phyloP scores from a whole-genome alignment of 441 rosid species.

The Rhodomyrtus psidioides region DNA sequence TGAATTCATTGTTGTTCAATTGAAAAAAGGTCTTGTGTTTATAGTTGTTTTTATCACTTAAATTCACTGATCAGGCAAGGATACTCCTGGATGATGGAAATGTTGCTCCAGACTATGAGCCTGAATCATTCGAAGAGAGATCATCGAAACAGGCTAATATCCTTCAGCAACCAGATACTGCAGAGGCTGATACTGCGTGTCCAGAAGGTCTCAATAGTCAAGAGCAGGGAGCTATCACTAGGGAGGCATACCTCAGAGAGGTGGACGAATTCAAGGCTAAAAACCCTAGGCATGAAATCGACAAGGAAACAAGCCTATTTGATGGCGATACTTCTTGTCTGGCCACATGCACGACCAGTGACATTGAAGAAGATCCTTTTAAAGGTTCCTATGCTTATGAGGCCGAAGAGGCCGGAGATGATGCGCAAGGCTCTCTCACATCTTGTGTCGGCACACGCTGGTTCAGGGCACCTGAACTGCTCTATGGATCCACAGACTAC shows the following conservation, averaged over 20 bases:
- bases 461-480: constrained; percentile 92
- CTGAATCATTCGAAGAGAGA: constrained; percentile 18
- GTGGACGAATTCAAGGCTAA: constrained; percentile 46
- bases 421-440: constrained; percentile 48
- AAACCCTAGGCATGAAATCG: constrained; percentile 35
- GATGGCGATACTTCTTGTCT: constrained; percentile 76
- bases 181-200: constrained; percentile 23
- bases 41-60: not conserved
- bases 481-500: constrained; percentile 73
- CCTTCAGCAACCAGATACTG: constrained; percentile 19
- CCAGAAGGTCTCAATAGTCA: constrained; percentile 18
- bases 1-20: not conserved
- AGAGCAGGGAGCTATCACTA: constrained; percentile 19
- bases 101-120: constrained; percentile 30
- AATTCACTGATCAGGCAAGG: constrained; percentile 58
- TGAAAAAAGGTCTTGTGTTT: not conserved
- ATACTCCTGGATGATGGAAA: constrained; percentile 59
- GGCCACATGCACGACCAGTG: constrained; percentile 76
- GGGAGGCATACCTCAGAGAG: constrained; percentile 50
- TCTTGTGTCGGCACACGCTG: constrained; percentile 92
- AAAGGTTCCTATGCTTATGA: constrained; percentile 46
- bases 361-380: constrained; percentile 59
- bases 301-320: constrained; percentile 47
- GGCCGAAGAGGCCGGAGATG: constrained; percentile 47
- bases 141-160: constrained; percentile 23